Evolutionary conservation across 139 green algal species (phyloP).

Genomic region (Coccomyxa sp.): DNA sequence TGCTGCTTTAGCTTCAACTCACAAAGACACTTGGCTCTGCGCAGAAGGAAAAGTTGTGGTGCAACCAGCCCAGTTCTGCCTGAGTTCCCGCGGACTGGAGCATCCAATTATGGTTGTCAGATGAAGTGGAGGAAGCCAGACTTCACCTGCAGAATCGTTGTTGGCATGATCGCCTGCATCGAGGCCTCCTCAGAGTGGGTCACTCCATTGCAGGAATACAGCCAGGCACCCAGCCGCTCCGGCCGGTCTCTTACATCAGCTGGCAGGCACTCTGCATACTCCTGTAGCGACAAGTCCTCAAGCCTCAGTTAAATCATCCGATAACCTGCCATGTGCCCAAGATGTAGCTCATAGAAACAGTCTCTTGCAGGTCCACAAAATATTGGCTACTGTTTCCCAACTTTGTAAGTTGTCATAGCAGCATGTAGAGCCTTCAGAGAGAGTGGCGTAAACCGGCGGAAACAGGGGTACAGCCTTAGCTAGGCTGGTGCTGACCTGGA

Average conservation of each 20-base stretch:
- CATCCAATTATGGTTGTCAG: background rate
- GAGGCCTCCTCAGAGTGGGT: constrained; percentile 5
- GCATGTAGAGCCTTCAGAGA: too few relatives aligned
- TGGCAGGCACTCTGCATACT: background rate
- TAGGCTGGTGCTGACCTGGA: too few relatives aligned
- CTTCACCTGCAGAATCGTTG: constrained; percentile 2
- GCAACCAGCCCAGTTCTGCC: background rate
- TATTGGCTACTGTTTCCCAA: too few relatives aligned
- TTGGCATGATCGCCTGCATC: constrained; percentile 1
- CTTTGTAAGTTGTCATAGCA: too few relatives aligned
- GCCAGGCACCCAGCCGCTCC: background rate
- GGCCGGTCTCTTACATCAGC: background rate
- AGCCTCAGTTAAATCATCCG: too few relatives aligned
- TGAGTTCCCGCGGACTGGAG: too few relatives aligned
- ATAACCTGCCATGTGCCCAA: too few relatives aligned
- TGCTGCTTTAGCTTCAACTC: background rate
- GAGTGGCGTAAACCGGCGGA: too few relatives aligned
- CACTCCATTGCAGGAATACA: constrained; percentile 10
- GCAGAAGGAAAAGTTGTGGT: background rate
- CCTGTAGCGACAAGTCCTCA: background rate
- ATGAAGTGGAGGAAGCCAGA: background rate
- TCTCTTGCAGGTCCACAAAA: too few relatives aligned
- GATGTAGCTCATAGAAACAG: too few relatives aligned
- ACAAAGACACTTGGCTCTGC: background rate
- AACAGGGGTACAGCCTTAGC: too few relatives aligned